Evolutionary conservation across 2,329 filamentous ascomycete species (phyloP), one percentile per base, ranked within the genome.

Genomic region (Aureobasidium sp.): DNA sequence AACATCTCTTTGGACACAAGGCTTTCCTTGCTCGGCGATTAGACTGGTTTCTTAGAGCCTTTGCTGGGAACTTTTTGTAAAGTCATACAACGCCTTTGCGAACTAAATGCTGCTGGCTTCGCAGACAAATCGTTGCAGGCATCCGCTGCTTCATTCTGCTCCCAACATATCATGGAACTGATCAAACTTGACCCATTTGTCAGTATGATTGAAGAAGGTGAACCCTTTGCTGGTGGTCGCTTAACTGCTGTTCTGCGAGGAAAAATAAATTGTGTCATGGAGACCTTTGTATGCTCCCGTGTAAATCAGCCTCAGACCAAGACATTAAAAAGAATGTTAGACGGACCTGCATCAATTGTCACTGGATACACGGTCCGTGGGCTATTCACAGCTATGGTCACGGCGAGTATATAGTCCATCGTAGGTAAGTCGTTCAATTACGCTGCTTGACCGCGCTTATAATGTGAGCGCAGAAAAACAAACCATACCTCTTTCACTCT

Each of bases 1-100:
- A 61, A 15, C 17, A 5, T 20, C 34, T 62, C n/a, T 50, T 37
- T 20, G 59, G 17, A 6, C 59, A 62, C 20, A 61, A 61, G 24
- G 26, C 27, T 17, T 20, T 53, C 1, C 15, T 61, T 1, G 37
- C 48, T 7, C 39, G 37, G 1, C n/a, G 34, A 29, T 61, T 48
- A 17, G 37, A 36, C 9, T 61, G 51, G 36, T 52, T 52, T 7
- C 32, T 43, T 13, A 44, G 26, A 29, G 47, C 37, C 5, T 61
- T 61, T 12, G 37, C 48, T 15, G 59, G 59, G 5, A 5, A 47
- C 0, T 55, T 61, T 61, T 12, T 29, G 32, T 17, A 17, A 2
- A 1, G 59, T 29, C 5, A 46, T 61, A 4, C 34, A 46, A 13
- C 20, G 43, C 13, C 37, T 52, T 8, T 61, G 59, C 26, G 46